Evolutionary conservation across 768 basidiomycete species (phyloP), one percentile per base, ranked within the genome.

Genomic region (Rhizopogon sp.): DNA sequence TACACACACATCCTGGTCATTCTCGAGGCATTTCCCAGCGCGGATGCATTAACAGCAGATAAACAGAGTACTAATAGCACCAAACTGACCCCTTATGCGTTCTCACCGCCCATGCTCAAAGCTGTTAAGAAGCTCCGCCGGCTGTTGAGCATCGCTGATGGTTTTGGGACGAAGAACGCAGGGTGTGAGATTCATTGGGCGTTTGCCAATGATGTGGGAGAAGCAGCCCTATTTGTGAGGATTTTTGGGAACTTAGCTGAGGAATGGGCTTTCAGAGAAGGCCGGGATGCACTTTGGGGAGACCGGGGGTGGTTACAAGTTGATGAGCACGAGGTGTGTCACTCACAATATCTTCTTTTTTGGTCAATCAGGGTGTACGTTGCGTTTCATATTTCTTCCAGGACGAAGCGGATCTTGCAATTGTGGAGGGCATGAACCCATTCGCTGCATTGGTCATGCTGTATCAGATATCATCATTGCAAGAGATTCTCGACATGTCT

Each of bases 391-490:
- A 25, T 55, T 47, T 8, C 52, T 50, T 37, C 22, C 63, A 89
- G 87, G 81, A 83, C 37, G 88, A 90, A 58, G 71, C 72, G 28
- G 76, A 81, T 59, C 70, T 92, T 46, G 78, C 81, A 0, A 64
- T 67, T 1, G 72, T 81, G 8, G 70, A 74, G 5, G 84, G 86
- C 14, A 83, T 91, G 81, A 91, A 91, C 55, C 69, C 73, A 6
- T 88, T 89, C 63, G 82, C 83, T 1, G 83, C 89, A 6, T 76
- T 79, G n/a, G 68, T 85, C 3, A 77, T 91, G 54, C 69, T 90
- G 2, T 81, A 76, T 51, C 77, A 82, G 55, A 72, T 74, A 6
- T 70, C 75, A 4, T 61, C 75, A 4, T 61, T 87, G 6, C 76
- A 83, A 14, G 74, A 80, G 3, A 81, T 89, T 61, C 61, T 91